phyloP scores from a whole-genome alignment of 2,329 filamentous ascomycete genomes.

The Fusarium sp. region DNA sequence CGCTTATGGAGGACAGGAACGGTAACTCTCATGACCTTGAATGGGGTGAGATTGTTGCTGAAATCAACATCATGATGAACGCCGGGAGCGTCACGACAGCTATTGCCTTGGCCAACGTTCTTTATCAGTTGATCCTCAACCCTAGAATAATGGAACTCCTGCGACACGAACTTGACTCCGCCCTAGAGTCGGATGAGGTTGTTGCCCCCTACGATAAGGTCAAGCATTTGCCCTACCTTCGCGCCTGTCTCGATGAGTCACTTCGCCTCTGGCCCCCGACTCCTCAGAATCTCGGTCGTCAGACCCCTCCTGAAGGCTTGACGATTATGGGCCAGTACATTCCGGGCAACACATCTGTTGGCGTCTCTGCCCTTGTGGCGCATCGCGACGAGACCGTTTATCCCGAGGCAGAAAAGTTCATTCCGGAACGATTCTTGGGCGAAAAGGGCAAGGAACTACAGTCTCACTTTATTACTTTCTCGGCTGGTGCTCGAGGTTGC shows the following conservation, averaged over 20 bases:
- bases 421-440: constrained; percentile 54
- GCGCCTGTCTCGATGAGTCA: constrained; percentile 60
- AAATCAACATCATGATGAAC: constrained; percentile 62
- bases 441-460: constrained; percentile 48
- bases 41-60: constrained; percentile 67
- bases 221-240: constrained; percentile 61
- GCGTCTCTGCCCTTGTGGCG: constrained; percentile 49
- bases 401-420: constrained; percentile 50
- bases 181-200: constrained; percentile 52
- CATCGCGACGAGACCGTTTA: constrained; percentile 53
- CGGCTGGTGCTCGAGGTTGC: constrained; percentile 52
- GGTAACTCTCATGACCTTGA: constrained; percentile 53
- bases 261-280: constrained; percentile 46
- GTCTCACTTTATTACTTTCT: constrained; percentile 52
- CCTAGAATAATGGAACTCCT: constrained; percentile 51
- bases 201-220: constrained; percentile 60
- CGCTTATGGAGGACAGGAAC: constrained; percentile 60
- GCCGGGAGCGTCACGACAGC: constrained; percentile 62
- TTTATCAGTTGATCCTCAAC: constrained; percentile 61
- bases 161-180: constrained; percentile 55
- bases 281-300: constrained; percentile 40
- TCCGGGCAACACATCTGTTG: constrained; percentile 50
- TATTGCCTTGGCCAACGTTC: constrained; percentile 60
- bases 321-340: constrained; percentile 46
- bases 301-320: constrained; percentile 41